Conservation (phyloP, 345 rosid genomes). For the Xanthoceras sorbifolium region DNA sequence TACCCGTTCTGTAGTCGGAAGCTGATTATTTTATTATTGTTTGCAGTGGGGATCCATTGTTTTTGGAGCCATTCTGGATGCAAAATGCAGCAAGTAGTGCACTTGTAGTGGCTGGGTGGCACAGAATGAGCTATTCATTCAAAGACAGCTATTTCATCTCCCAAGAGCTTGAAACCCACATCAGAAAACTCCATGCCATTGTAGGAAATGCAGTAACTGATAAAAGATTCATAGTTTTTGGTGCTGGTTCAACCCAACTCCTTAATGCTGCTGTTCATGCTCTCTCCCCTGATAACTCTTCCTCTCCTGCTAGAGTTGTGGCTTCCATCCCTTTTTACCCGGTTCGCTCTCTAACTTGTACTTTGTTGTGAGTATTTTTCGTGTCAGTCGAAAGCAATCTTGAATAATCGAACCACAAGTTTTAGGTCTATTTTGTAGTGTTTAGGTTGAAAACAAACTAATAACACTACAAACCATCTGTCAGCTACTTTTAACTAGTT, state of each 20-base stretch:
- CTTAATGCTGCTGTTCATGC: slow-evolving; percentile 69
- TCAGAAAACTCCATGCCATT: slow-evolving; percentile 46
- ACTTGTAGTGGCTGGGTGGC: slow-evolving; percentile 56
- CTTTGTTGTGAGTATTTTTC: too few species aligned
- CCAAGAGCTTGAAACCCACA: slow-evolving; percentile 42
- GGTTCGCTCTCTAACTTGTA: slow-evolving; percentile 29
- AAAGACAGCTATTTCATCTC: slow-evolving; percentile 26
- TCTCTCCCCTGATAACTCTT: slow-evolving; percentile 43
- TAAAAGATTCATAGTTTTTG: slow-evolving; percentile 48
- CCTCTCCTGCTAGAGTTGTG: slow-evolving; percentile 46
- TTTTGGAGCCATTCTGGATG: slow-evolving; percentile 61
- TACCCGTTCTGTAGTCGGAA: too few species aligned
- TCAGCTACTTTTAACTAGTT: too few species aligned
- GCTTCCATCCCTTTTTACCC: slow-evolving; percentile 59
- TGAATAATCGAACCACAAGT: too few species aligned
- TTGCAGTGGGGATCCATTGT: slow-evolving; percentile 59
- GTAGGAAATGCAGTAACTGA: slow-evolving; percentile 62
- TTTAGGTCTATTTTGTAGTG: too few species aligned
- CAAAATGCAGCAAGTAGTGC: slow-evolving; percentile 49
- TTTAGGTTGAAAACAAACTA: too few species aligned
- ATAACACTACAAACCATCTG: too few species aligned
- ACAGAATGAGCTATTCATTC: slow-evolving; percentile 52
- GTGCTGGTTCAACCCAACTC: slow-evolving; percentile 71
- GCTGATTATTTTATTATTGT: not conserved
- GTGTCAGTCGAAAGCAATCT: too few species aligned